Base-by-base conservation (phyloP, 23 red algal species). In the Chondrus crispus region DNA sequence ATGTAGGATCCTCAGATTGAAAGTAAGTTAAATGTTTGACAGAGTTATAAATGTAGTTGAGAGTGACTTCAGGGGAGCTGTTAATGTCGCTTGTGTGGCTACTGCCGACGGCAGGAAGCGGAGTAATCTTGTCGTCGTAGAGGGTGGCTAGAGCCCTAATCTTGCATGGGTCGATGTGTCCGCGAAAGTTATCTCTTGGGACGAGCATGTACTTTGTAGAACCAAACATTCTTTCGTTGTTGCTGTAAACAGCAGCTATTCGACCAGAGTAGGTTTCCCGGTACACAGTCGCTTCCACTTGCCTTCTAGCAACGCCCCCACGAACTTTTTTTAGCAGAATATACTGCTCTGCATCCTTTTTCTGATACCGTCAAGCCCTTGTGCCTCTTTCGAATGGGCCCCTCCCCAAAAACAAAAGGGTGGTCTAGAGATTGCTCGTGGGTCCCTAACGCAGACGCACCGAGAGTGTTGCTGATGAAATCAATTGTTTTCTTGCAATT, bases 211-310 rank as follows among this genome's bases (percentile, higher is more conserved):
- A 62, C 20, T 19, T 37, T 16, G 50, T 45, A 84, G 80, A 37
- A 12, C 29, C 55, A 64, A 84, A 84, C 2, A 64, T 53, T 38
- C 5, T 7, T 38, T 9, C 6, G 22, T 75, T 5, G 70, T 75
- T 75, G 39, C 44, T 28, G 39, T 75, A 75, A 4, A 75, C 3
- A 36, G 70, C 81, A 41, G 81, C 81, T 29, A 85, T 68, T 20
- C 81, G 81, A 7, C 30, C 26, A 66, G 5, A 45, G 37, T 43
- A 85, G 55, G 28, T 85, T 46, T 85, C 81, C 16, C 51, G 81
- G 19, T 85, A 85, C 2, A 85, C 49, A 20, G 39, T n/a, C 33
- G 55, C 26, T 45, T 85, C 81, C 41, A 85, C 16, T 10, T 12
- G 26, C 4, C 81, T 39, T 38, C 55, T 46, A 51, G 20, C 35